Evolutionary conservation across 2,329 filamentous ascomycete genomes (phyloP), one percentile per base, ranked within the genome.

Genomic region (Colletotrichum sp.): DNA sequence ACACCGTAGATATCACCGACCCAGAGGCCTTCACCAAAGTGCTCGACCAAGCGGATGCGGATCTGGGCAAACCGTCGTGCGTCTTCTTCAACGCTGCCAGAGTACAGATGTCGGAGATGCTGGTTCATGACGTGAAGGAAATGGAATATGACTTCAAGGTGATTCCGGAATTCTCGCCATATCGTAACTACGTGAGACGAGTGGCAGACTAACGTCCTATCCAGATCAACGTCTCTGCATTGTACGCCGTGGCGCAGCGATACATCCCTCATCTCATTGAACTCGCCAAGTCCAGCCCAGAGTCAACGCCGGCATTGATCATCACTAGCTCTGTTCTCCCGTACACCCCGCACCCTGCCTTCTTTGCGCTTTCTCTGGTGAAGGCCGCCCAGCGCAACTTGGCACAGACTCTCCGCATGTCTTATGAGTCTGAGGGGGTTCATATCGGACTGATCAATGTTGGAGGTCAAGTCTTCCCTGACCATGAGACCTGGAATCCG

Each of bases 11-110:
- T 77, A 80, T 90, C 11, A 80, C 84, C 16, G 83, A 90, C 67
- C 79, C 84, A 1, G 76, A 79, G 0, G 81, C 82, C 5, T 82
- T 90, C 52, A 80, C 82, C 6, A 79, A 77, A 15, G 84, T 84
- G 0, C 82, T 91, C 6, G 79, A 83, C 8, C 81, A 88, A 49
- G 83, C 88, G 6, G 87, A 87, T n/a, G 77, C 75, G 3, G 82
- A 83, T 2, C 82, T 85, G 63, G 86, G 86, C 22, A 82, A 82
- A n/a, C 81, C 90, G 2, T 87, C 89, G 63, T 87, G 86, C 27
- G 83, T 91, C 5, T 85, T 89, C 59, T 91, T 87, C 83, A 91
- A 91, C 77, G 88, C 89, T 1, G 89, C 89, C 5, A 81, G 87
- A 1, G 87, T 91, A 2, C 83, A 83, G 8, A 83, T 85, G 1